These are phyloP conservation scores for Pseudopyrenochaeta lycopersici DNA, from an alignment of 2,329 filamentous ascomycete species.

Conservation along the genomic window DNA sequence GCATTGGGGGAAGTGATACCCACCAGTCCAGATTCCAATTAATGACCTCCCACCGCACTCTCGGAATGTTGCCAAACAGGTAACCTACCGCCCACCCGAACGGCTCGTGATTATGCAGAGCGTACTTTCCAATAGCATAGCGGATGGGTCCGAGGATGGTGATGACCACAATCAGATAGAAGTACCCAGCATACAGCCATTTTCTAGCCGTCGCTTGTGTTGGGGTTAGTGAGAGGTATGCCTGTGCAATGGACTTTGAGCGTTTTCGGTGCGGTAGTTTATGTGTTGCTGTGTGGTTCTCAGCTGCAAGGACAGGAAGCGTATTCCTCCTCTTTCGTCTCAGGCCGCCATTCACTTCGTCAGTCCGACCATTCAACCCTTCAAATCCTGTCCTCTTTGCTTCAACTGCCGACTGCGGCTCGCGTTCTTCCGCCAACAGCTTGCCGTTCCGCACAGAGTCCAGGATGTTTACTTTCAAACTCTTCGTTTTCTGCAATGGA, in stretches of 20 bases:
- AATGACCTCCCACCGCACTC: conserved; percentile 76
- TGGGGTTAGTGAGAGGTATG: conserved; percentile 82
- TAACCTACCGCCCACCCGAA: conserved; percentile 94
- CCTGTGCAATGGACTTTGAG: conserved; percentile 56
- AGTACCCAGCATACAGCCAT: conserved; percentile 83
- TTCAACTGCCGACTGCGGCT: conserved; percentile 44
- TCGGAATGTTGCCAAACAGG: conserved; percentile 78
- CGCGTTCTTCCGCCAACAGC: conserved; percentile 18
- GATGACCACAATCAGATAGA: conserved; percentile 72
- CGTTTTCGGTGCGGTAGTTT: conserved; percentile 34
- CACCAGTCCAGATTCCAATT: conserved; percentile 74
- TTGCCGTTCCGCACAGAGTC: conserved; percentile 25
- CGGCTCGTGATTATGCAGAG: conserved; percentile 78
- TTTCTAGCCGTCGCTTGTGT: conserved; percentile 79
- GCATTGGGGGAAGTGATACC: conserved; percentile 72
- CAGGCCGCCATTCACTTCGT: conserved; percentile 5
- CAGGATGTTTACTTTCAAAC: conserved; percentile 38
- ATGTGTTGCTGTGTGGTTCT: conserved; percentile 30
- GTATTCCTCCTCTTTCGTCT: conserved; percentile 45
- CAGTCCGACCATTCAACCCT: conserved; percentile 5
- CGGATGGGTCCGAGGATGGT: conserved; percentile 78
- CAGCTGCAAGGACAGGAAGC: conserved; percentile 36
- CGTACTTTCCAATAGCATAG: conserved; percentile 71
- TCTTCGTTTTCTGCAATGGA: conserved; percentile 34
- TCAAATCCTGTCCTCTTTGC: conserved; percentile 26